Percentiles rank a stretch among this genome's conserved stretches.
phyloP scores from a whole-genome alignment of 116 monocot genomes.

The Papilionanthe hybrid region DNA sequence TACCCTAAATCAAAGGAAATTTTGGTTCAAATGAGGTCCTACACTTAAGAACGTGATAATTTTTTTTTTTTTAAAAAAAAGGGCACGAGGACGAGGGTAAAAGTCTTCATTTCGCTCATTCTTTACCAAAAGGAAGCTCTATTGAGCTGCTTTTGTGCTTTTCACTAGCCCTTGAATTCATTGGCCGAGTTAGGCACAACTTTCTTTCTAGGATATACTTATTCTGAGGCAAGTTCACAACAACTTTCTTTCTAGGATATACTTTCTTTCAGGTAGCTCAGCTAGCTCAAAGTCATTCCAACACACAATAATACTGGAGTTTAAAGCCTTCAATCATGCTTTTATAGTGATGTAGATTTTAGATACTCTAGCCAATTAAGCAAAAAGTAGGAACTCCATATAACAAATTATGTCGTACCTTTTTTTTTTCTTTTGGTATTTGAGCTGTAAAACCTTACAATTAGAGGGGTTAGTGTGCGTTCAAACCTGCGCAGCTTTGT shows the following conservation, averaged over 20 bases:
- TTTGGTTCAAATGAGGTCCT: too few relatives aligned
- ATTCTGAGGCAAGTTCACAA: background rate
- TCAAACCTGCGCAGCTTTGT: too few relatives aligned
- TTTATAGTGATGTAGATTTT: background rate
- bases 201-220: background rate
- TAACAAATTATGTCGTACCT: too few relatives aligned
- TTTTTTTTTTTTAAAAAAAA: too few relatives aligned
- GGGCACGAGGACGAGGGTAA: background rate
- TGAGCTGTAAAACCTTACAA: too few relatives aligned
- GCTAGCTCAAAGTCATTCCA: background rate
- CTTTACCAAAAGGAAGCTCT: background rate
- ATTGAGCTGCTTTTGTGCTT: background rate
- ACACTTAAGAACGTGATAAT: too few relatives aligned
- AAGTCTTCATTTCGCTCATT: background rate
- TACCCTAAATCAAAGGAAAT: too few relatives aligned
- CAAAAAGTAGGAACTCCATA: background rate
- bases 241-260: too few relatives aligned
- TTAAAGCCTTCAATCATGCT: background rate
- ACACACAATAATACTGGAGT: background rate
- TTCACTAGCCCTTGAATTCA: background rate
- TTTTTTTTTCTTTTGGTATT: too few relatives aligned
- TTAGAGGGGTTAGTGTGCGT: too few relatives aligned
- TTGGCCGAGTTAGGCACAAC: background rate
- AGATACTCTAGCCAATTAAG: background rate
- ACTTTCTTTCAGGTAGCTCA: background rate